Evolutionary conservation across 2,329 filamentous ascomycete genomes (phyloP).

Genomic region (Gaeumannomyces sp.): DNA sequence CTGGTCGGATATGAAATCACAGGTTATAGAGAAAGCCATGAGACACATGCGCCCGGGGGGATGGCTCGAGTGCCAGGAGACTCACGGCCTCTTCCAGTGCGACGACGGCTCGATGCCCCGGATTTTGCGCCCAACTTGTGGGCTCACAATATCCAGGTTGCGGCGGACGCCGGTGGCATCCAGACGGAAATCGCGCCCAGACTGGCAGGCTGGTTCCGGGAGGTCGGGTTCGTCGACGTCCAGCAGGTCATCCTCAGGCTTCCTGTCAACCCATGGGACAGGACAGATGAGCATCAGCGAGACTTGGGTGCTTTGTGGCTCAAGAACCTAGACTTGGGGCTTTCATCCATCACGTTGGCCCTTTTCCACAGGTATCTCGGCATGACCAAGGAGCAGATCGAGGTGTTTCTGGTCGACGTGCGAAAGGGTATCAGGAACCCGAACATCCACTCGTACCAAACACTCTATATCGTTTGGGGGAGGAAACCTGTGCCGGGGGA

Average conservation of each 20-base stretch:
- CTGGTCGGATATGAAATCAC: constrained; percentile 40
- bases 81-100: constrained; percentile 20
- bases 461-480: constrained; percentile 44
- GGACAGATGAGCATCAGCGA: constrained; percentile 2
- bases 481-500: constrained; percentile 34
- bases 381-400: constrained; percentile 38
- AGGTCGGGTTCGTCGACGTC: constrained; percentile 26
- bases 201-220: constrained; percentile 21
- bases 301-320: constrained; percentile 25
- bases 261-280: constrained; percentile 27
- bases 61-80: constrained; percentile 50
- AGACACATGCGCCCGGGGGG: constrained; percentile 44
- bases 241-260: constrained; percentile 23
- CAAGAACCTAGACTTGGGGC: constrained; percentile 22
- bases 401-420: constrained; percentile 45
- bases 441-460: constrained; percentile 42
- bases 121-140: constrained; percentile 16
- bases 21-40: constrained; percentile 47
- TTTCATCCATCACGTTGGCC: constrained; percentile 26
- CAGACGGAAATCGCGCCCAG: constrained; percentile 15
- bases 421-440: constrained; percentile 40
- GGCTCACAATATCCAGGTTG: constrained; percentile 17
- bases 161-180: constrained; percentile 15
- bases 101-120: constrained; percentile 22
- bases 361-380: constrained; percentile 30